Percentiles rank a stretch among this genome's conserved stretches.
Evolutionary conservation across 495 filamentous ascomycete genomes (phyloP).

Genomic region (Talaromyces liani): DNA sequence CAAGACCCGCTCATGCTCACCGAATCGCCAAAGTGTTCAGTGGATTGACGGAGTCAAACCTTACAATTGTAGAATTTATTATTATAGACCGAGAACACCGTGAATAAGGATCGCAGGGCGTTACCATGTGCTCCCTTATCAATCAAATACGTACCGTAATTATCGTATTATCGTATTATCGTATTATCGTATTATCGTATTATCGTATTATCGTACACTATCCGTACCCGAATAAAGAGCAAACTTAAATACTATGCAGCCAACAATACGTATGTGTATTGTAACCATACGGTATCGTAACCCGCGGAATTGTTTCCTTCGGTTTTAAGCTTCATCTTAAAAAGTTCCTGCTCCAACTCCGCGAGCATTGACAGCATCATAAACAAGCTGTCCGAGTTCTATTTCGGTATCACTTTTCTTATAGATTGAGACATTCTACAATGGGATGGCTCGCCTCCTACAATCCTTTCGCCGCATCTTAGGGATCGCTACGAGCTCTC

Average conservation of each 20-base stretch:
- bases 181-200: no score
- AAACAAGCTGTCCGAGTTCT: background rate
- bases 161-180: no score
- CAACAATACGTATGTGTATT: background rate
- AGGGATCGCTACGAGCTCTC: conserved; percentile 14
- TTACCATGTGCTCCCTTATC: no score
- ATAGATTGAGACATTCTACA: background rate
- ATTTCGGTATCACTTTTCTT: background rate
- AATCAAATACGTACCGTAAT: no score
- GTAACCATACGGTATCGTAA: background rate
- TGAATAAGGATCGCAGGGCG: no score
- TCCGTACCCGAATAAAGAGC: no score
- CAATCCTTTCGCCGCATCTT: conserved; percentile 28
- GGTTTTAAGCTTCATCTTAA: background rate
- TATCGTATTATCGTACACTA: no score
- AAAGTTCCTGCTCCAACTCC: background rate
- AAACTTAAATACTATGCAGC: no score
- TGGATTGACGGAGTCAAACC: no score
- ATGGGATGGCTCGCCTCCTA: conserved; percentile 33
- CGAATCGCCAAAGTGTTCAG: background rate
- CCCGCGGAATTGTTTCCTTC: background rate
- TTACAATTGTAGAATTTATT: no score
- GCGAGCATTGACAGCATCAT: background rate
- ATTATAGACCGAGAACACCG: no score
- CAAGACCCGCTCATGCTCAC: background rate